Base-by-base conservation (phyloP, 108 stramenopile genomes). In the Fragilariopsis cylindrus region DNA sequence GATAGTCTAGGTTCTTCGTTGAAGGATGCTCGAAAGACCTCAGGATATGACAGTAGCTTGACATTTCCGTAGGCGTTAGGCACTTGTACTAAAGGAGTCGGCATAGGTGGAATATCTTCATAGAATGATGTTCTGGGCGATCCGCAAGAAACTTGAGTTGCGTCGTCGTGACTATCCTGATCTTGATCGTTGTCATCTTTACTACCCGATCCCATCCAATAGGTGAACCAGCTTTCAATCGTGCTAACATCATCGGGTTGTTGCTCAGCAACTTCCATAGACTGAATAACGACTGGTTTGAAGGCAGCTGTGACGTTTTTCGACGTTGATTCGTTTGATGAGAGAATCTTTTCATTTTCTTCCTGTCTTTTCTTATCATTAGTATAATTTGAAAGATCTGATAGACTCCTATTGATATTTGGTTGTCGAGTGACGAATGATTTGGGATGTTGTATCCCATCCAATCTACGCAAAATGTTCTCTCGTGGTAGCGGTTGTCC, bases 221-320 rank as follows among this genome's bases (percentile, higher is more conserved):
- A 76, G 50, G 57, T 78, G 54, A 78, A 72, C 77, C 77, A 78
- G 50, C 71, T 72, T 7, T 21, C 53, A 60, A 69, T 55, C 8
- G 76, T 40, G 15, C 42, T 66, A 11, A 50, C 48, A 19, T 77
- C 71, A 5, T 71, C 66, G 15, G 60, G 39, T 7, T 70, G 42
- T 67, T 78, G 52, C 21, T 73, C 66, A 44, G 62, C 43, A 2
- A 45, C 70, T 40, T 72, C 58, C 46, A 57, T 15, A 4, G 78
- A 73, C 41, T 57, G 66, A 57, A 79, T 79, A 8, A 69, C 60
- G 3, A 73, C 67, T 6, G 78, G 63, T 58, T 79, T 65, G 40
- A 79, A 8, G 15, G 54, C 30, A 30, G 30, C 30, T n/a, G 2
- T 15, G 53, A n/a, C 12, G n/a, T 54, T n/a, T 54, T n/a, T 54